phyloP scores from a whole-genome alignment of 805 yeast species.

The Pichia scutulata region DNA sequence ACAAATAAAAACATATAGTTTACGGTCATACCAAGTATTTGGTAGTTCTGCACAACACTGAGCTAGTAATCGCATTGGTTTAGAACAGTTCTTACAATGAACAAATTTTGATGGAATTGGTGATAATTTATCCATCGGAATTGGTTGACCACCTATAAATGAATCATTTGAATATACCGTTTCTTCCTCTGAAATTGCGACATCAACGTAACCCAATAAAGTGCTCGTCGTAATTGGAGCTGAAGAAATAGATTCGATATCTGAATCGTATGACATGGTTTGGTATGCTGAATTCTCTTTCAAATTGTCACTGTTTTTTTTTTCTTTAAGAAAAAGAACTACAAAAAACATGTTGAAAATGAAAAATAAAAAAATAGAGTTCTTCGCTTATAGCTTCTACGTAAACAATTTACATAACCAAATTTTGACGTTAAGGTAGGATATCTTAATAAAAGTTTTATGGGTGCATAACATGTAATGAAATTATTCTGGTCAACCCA shows the following conservation, averaged over 20 bases:
- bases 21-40: constrained; percentile 66
- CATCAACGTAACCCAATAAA: constrained; percentile 58
- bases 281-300: neutral
- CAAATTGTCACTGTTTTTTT: neutral
- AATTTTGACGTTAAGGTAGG: too few species aligned
- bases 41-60: constrained; percentile 82
- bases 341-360: neutral
- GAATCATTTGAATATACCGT: constrained; percentile 52
- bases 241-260: constrained; percentile 12
- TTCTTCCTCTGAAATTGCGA: constrained; percentile 43
- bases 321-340: too few species aligned
- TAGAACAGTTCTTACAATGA: constrained; percentile 59
- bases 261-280: constrained; percentile 12
- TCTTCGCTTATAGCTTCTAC: too few species aligned
- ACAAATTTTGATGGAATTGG: constrained; percentile 46
- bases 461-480: too few species aligned
- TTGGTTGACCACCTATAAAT: constrained; percentile 72
- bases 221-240: constrained; percentile 29
- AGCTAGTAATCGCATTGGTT: constrained; percentile 54
- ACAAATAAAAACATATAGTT: constrained; percentile 76
- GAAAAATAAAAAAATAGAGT: too few species aligned
- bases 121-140: constrained; percentile 60
- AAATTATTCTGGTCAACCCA: too few species aligned
- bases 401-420: too few species aligned
- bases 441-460: too few species aligned